phyloP scores from a whole-genome alignment of 805 yeast genomes.

The Saccharomycopsis fibuligera region DNA sequence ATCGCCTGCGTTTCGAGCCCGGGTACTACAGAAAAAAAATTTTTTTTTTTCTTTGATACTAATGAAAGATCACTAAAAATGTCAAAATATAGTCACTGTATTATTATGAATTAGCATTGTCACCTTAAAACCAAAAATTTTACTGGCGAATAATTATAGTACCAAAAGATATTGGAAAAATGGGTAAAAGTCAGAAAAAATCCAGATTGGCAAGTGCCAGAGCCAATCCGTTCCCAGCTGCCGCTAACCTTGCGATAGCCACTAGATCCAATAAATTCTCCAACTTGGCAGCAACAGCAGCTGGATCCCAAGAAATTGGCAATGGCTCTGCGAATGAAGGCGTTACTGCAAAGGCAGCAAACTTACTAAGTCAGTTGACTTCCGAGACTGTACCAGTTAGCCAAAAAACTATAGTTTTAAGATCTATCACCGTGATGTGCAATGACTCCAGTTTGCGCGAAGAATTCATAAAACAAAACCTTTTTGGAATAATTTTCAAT shows the following conservation, averaged over 20 bases:
- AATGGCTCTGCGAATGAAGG: background rate
- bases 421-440: conserved; percentile 15
- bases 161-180: no score
- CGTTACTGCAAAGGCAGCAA: background rate
- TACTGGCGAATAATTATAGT: no score
- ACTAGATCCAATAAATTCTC: no score
- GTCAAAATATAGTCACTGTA: no score
- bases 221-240: conserved; percentile 6
- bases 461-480: conserved; percentile 16
- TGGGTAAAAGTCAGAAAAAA: conserved; percentile 19
- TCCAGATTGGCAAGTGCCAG: conserved; percentile 9
- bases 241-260: background rate
- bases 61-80: no score
- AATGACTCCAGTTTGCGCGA: conserved; percentile 23
- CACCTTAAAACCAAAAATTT: no score
- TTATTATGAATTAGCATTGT: no score
- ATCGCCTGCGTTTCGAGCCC: no score
- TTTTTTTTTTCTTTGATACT: no score
- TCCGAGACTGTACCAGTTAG: background rate
- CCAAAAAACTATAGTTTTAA: conserved; percentile 5
- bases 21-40: no score
- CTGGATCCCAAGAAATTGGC: background rate
- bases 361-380: background rate
- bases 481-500: conserved; percentile 7
- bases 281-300: background rate